Evolutionary conservation across 2,329 filamentous ascomycete genomes (phyloP).

Genomic region (Alternaria sp.): DNA sequence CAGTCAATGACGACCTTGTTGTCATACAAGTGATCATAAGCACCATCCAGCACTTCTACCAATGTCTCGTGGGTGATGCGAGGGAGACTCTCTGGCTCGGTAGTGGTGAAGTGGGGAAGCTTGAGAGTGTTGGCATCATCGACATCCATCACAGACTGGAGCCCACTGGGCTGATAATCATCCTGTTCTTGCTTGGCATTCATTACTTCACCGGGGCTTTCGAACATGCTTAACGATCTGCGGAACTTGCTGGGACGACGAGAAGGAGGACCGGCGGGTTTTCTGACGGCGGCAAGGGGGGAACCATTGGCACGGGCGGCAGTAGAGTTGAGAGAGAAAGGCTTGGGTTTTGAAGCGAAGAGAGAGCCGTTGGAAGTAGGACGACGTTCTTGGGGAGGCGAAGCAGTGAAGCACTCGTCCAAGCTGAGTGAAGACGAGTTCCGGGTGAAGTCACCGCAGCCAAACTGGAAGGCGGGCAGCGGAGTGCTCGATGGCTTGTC

Average conservation of each 20-base stretch:
- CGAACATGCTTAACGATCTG: constrained; percentile 97
- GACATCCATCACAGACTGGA: constrained; percentile 82
- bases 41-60: constrained; percentile 84
- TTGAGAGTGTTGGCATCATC: constrained; percentile 76
- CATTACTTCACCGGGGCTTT: constrained; percentile 86
- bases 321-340: constrained; percentile 66
- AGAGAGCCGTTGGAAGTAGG: constrained; percentile 60
- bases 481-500: constrained; percentile 62
- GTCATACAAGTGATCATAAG: constrained; percentile 76
- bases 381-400: constrained; percentile 74
- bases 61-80: constrained; percentile 84
- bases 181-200: constrained; percentile 70
- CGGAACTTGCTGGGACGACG: constrained; percentile 77
- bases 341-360: constrained; percentile 67
- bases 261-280: constrained; percentile 68
- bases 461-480: constrained; percentile 77
- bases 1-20: constrained; percentile 92
- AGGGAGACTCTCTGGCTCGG: constrained; percentile 83
- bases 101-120: constrained; percentile 85
- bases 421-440: constrained; percentile 70
- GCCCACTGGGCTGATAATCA: constrained; percentile 61
- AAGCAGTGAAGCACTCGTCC: constrained; percentile 81
- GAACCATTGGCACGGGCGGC: constrained; percentile 72
- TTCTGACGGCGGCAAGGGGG: constrained; percentile 72
- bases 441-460: constrained; percentile 55